phyloP scores from a whole-genome alignment of 352 stramenopile genomes.

The Blastocystis sp. region DNA sequence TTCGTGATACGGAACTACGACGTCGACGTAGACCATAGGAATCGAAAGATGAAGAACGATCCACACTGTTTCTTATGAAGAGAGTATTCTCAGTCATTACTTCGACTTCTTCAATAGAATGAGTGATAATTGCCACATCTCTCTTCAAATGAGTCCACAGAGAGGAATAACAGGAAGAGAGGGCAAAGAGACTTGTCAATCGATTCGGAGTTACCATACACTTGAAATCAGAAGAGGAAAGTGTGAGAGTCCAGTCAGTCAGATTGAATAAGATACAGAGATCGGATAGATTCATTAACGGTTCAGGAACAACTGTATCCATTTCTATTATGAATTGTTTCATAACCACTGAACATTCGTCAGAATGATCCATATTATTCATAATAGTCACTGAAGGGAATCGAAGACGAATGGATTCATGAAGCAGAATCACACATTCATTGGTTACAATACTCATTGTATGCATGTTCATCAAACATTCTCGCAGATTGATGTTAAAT shows the following conservation, averaged over 20 bases:
- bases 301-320: background rate
- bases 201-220: background rate
- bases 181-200: background rate
- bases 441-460: background rate
- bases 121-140: background rate
- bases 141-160: background rate
- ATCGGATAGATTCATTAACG: background rate
- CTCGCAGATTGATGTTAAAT: constrained; percentile 15
- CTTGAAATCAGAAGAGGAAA: background rate
- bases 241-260: background rate
- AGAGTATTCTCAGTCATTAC: constrained; percentile 12
- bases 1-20: background rate
- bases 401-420: background rate
- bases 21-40: background rate
- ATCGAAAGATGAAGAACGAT: background rate
- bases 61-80: background rate
- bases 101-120: constrained; percentile 30
- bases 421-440: background rate
- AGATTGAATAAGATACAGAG: background rate
- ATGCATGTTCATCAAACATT: background rate
- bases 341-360: background rate
- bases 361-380: background rate
- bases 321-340: background rate
- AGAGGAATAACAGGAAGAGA: background rate
- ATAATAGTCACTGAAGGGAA: constrained; percentile 1